Conservation (phyloP, 495 filamentous ascomycete species). For the Xylaria acuta region DNA sequence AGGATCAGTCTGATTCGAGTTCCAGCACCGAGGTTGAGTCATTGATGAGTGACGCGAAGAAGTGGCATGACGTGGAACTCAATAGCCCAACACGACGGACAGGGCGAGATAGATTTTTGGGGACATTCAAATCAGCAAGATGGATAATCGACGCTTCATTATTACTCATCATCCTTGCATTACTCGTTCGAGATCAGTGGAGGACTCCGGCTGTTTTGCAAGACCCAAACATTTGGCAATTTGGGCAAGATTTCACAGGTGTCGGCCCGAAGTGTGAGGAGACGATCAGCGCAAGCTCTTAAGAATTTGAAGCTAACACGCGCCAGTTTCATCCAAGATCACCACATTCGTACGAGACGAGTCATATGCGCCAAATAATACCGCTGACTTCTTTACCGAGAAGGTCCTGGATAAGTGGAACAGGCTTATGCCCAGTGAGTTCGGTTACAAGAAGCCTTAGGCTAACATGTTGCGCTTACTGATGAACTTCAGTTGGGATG, state of each 20-base stretch:
- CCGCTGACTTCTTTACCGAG: conserved; percentile 54
- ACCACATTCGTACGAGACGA: conserved; percentile 50
- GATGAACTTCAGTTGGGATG: conserved; percentile 46
- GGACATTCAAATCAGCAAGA: conserved; percentile 33
- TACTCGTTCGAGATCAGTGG: conserved; percentile 44
- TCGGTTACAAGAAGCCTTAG: background rate
- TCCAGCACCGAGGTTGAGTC: conserved; percentile 53
- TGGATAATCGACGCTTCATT: conserved; percentile 46
- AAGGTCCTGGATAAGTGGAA: conserved; percentile 52
- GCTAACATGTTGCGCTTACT: background rate
- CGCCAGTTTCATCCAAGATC: conserved; percentile 47
- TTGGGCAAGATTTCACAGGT: conserved; percentile 51
- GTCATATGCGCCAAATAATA: conserved; percentile 54
- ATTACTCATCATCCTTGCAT: conserved; percentile 42
- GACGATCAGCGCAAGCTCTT: background rate
- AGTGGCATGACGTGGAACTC: conserved; percentile 42
- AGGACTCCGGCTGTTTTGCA: conserved; percentile 26
- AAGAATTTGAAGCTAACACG: background rate
- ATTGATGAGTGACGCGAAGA: conserved; percentile 47
- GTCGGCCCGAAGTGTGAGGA: conserved; percentile 42
- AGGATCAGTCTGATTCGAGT: conserved; percentile 43
- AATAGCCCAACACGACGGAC: conserved; percentile 29
- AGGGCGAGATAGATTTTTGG: conserved; percentile 25
- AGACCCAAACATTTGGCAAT: conserved; percentile 43
- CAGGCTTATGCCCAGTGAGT: conserved; percentile 49